These are phyloP conservation scores for Calonectria hongkongensis DNA, from an alignment of 2,329 filamentous ascomycete species.

Conservation along the genomic window DNA sequence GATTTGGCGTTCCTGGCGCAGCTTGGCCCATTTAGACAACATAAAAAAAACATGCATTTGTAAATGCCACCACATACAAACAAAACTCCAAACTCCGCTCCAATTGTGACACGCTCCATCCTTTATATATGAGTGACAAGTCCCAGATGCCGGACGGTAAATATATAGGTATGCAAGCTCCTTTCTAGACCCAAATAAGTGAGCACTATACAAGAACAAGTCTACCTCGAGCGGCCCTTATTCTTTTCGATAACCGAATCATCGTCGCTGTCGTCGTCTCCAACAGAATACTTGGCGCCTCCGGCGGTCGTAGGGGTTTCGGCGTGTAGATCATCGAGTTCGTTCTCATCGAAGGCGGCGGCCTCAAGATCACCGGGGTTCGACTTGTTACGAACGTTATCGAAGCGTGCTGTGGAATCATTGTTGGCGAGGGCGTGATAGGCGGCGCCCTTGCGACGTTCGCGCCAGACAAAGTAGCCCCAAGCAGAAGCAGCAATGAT, in stretches of 20 bases:
- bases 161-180: constrained; percentile 4
- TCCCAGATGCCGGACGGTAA: constrained; percentile 39
- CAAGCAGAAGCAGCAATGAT: constrained; percentile 82
- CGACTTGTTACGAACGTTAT: constrained; percentile 69
- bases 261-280: constrained; percentile 67
- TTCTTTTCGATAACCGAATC: constrained; percentile 55
- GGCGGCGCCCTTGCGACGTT: constrained; percentile 72
- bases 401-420: constrained; percentile 62
- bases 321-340: constrained; percentile 77
- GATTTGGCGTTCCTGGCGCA: constrained; percentile 52
- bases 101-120: constrained; percentile 38
- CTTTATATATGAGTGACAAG: constrained; percentile 40
- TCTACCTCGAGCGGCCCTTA: constrained; percentile 29
- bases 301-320: constrained; percentile 66
- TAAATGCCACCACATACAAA: constrained; percentile 31
- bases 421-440: constrained; percentile 71
- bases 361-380: constrained; percentile 74
- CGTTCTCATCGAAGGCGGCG: constrained; percentile 79
- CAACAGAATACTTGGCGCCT: constrained; percentile 74
- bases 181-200: constrained; percentile 1
- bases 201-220: background rate
- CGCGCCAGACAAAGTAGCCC: constrained; percentile 83
- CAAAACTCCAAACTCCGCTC: constrained; percentile 48
- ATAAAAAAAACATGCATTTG: constrained; percentile 47
- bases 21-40: constrained; percentile 49